Percentiles rank a stretch among this genome's conserved stretches.
phyloP scores from a whole-genome alignment of 108 stramenopile species.

The Nannochloropsis granulata region DNA sequence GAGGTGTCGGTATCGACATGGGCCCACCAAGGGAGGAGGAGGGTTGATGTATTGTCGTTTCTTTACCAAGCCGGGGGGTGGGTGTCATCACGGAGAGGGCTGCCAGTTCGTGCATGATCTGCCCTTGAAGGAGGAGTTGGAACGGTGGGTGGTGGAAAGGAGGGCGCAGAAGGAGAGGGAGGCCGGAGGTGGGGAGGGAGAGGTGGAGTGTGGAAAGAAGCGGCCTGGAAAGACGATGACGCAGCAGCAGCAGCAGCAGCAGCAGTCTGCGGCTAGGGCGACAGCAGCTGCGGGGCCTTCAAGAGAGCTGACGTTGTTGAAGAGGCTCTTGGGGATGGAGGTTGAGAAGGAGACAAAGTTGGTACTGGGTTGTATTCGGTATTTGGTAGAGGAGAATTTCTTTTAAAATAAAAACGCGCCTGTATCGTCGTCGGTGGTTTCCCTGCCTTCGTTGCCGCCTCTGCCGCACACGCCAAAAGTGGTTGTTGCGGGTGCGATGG shows the following conservation, averaged over 20 bases:
- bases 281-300: not conserved
- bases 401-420: not conserved
- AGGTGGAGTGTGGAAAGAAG: not conserved
- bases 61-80: not conserved
- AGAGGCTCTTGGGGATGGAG: not conserved
- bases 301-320: not conserved
- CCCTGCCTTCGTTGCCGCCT: too few species aligned
- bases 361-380: not conserved
- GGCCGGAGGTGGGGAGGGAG: not conserved
- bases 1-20: not conserved
- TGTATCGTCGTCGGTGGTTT: not conserved
- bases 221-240: not conserved
- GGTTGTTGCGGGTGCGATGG: too few species aligned
- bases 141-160: not conserved
- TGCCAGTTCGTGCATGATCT: not conserved
- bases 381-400: not conserved
- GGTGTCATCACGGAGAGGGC: not conserved
- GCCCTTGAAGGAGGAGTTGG: not conserved
- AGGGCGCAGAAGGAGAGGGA: not conserved
- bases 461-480: too few species aligned
- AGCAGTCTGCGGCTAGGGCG: not conserved
- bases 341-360: not conserved
- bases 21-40: not conserved
- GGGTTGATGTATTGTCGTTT: not conserved
- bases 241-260: not conserved